Evolutionary conservation across 148 eudicot species (phyloP), one percentile per base, ranked within the genome.

Genomic region (Drosera capensis): DNA sequence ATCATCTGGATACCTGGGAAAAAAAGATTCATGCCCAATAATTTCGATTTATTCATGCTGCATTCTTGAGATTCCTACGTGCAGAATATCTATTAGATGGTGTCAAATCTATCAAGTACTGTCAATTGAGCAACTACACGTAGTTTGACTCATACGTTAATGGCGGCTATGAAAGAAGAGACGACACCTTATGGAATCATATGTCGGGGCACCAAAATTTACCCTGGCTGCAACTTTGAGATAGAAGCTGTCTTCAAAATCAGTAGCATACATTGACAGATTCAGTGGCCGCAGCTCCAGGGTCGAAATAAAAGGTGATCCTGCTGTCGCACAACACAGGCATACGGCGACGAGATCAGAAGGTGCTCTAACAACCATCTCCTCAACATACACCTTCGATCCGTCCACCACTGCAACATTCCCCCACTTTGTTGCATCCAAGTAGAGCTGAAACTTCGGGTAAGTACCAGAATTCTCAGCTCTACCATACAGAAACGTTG

Each of bases 231-330:
- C 77, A 35, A 85, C 95, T 61, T 78, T 76, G 45, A 84, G 36
- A 64, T 78, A 90, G 51, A 73, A 90, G 12, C 56, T 48, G 59
- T 90, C 88, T 62, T 90, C 99, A 44, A 40, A 90, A 57, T 90
- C 99, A 0, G 95, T 90, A 31, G 95, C 94, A 46, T 90, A 90
- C 88, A 85, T 80, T 0, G 99, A 90, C n/a, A 80, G 72, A 50
- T 74, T 90, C 51, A 90, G 54, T 6, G 82, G 94, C 45, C 99
- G 55, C 17, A 90, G 72, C 73, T 90, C 99, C 15, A 90, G 68
- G 0, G 99, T 73, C 11, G 99, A 85, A 34, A 90, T 71, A 41
- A 90, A 90, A 1, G 93, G 88, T 13, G 85, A 71, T 35, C 88
- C 95, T 0, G 99, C 85, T 1, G 84, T 79, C 23, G 99, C 95